Percentiles rank a stretch among this genome's conserved stretches.
These are phyloP conservation scores for Starmerella tilneyi DNA, from an alignment of 805 yeast species.

Conservation along the genomic window DNA sequence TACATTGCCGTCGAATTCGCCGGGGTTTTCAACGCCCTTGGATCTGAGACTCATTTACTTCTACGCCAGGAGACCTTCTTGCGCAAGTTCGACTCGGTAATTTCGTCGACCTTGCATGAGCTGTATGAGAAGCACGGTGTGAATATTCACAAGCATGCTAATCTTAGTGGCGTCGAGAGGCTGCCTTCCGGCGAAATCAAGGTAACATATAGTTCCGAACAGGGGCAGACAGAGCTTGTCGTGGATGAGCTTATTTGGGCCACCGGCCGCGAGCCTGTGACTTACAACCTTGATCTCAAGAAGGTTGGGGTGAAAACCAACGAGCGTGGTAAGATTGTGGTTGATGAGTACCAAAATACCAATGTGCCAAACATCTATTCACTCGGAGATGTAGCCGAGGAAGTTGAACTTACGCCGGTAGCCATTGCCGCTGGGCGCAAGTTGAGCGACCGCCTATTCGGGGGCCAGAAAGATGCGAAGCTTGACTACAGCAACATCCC, in stretches of 20 bases:
- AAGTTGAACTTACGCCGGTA: constrained; percentile 90
- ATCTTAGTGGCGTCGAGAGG: constrained; percentile 39
- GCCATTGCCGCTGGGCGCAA: constrained; percentile 98
- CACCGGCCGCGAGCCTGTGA: constrained; percentile 72
- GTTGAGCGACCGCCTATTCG: constrained; percentile 83
- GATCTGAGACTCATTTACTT: constrained; percentile 73
- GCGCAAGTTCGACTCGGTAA: constrained; percentile 74
- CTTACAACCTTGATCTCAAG: constrained; percentile 60
- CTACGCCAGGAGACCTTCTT: constrained; percentile 87
- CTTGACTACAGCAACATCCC: constrained; percentile 83
- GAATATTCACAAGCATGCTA: constrained; percentile 58
- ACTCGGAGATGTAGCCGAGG: constrained; percentile 89
- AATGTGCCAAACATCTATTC: constrained; percentile 62
- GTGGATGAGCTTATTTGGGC: constrained; percentile 91
- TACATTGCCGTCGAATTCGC: constrained; percentile 93
- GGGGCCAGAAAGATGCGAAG: constrained; percentile 56
- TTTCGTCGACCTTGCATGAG: constrained; percentile 70
- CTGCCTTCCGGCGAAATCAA: constrained; percentile 33
- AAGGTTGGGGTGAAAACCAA: constrained; percentile 60
- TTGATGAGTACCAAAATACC: constrained; percentile 83
- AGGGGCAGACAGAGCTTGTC: constrained; percentile 33
- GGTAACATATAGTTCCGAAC: background rate
- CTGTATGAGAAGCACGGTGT: constrained; percentile 74
- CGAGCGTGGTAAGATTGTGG: constrained; percentile 52
- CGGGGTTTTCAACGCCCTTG: constrained; percentile 85